phyloP scores from a whole-genome alignment of 345 rosid genomes.

The Stellera chamaejasme region DNA sequence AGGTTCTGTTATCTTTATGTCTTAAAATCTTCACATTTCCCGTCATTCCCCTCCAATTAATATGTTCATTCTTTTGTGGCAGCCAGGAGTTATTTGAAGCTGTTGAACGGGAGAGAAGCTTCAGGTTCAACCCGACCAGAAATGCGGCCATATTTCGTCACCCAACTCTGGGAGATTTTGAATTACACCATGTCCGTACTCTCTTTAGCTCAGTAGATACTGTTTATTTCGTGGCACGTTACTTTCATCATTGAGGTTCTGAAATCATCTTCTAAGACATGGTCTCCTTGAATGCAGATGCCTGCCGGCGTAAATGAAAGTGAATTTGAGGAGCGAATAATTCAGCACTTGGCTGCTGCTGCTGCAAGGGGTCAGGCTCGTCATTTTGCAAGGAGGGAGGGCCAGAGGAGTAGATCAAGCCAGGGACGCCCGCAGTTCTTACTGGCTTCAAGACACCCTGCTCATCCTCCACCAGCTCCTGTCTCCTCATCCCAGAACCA shows the following conservation, averaged over 20 bases:
- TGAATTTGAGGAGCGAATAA: slow-evolving; percentile 91
- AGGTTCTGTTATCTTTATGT: slow-evolving; percentile 30
- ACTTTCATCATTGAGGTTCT: background rate
- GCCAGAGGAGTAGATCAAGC: slow-evolving; percentile 62
- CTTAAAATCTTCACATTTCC: too few species aligned
- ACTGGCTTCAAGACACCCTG: slow-evolving; percentile 61
- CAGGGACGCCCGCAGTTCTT: slow-evolving; percentile 76
- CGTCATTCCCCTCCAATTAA: background rate
- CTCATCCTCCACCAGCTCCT: slow-evolving; percentile 34
- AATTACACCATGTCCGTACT: slow-evolving; percentile 75
- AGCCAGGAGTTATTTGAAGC: slow-evolving; percentile 96
- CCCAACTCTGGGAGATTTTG: slow-evolving; percentile 93
- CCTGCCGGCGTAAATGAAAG: slow-evolving; percentile 70
- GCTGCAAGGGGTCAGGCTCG: slow-evolving; percentile 96
- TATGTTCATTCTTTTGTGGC: slow-evolving; percentile 6
- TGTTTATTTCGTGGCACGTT: slow-evolving; percentile 5
- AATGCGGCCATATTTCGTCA: slow-evolving; percentile 88
- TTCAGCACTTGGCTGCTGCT: slow-evolving; percentile 94
- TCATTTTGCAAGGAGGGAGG: slow-evolving; percentile 73
- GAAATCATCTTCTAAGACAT: slow-evolving; percentile 1
- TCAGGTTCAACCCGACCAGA: slow-evolving; percentile 67
- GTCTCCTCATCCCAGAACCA: slow-evolving; percentile 52
- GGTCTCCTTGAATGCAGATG: slow-evolving; percentile 36
- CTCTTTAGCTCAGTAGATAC: background rate
- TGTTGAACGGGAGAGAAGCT: slow-evolving; percentile 72